These are phyloP conservation scores for Mrakia hoshinonis DNA, from an alignment of 768 basidiomycete species.

Conservation along the genomic window DNA sequence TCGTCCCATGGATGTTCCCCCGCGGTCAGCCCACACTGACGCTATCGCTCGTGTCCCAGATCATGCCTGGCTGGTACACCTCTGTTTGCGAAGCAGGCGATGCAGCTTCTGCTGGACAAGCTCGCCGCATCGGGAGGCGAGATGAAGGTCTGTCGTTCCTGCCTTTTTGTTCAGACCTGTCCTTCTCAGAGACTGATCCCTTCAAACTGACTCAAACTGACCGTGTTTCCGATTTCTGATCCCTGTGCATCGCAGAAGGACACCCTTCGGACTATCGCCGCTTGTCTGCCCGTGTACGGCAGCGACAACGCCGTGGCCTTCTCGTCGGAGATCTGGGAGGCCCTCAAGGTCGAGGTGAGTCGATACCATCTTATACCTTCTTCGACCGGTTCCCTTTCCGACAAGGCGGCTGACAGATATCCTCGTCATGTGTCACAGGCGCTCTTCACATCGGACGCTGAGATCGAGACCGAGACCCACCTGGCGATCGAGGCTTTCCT, in stretches of 20 bases:
- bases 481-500: constrained; percentile 64
- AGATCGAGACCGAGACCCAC: constrained; percentile 67
- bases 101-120: constrained; percentile 86
- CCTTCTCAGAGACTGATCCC: too few relatives aligned
- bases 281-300: constrained; percentile 80
- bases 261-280: constrained; percentile 65
- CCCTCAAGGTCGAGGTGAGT: constrained; percentile 74
- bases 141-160: constrained; percentile 57
- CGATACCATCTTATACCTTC: background rate
- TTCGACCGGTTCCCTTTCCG: background rate
- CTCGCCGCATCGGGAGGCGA: constrained; percentile 67
- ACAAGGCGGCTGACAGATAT: background rate
- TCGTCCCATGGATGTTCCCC: background rate
- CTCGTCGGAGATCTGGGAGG: constrained; percentile 77
- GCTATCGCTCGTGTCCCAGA: constrained; percentile 39
- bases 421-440: constrained; percentile 50
- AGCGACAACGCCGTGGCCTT: constrained; percentile 51
- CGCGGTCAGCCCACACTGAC: background rate
- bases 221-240: background rate
- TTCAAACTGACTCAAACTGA: background rate
- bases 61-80: constrained; percentile 69
- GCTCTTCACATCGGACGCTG: constrained; percentile 76
- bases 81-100: constrained; percentile 69
- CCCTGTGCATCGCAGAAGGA: constrained; percentile 64
- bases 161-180: background rate